Evolutionary conservation across 1,139 yeast genomes (phyloP), one percentile per base, ranked within the genome.

Genomic region (Saccharomycopsis crataegensis): DNA sequence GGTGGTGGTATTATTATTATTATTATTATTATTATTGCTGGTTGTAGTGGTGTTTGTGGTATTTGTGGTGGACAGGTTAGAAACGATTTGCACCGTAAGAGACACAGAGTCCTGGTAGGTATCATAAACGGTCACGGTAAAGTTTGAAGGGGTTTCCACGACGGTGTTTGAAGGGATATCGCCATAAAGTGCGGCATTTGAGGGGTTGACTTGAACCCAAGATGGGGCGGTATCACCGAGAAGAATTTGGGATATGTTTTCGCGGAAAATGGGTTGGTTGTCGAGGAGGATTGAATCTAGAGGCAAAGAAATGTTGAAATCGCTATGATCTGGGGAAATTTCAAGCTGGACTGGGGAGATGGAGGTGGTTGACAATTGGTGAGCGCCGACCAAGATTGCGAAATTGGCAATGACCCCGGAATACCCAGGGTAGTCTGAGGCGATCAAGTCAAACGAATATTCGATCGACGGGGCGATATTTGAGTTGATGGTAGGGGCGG

Each of bases 401-500:
- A 93, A 93, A 45, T 77, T 70, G 1, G 87, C 83, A 60, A 76
- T 80, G 3, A 82, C 83, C 34, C 90, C 93, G 1, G 95, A 75
- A 65, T 69, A 91, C 1, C 95, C 96, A 34, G 70, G 70, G 62
- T 80, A 79, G 63, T 91, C 96, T 1, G 96, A 73, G 1, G 91
- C 97, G 56, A 90, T 80, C 60, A 91, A 76, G 52, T 81, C 75
- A 59, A 94, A 80, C n/a, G 80, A 78, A 65, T 82, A 93, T 50
- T 75, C 72, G 62, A 80, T 75, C 37, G 96, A 88, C 11, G 98
- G 97, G 1, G 99, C 99, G 62, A 87, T 83, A 11, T 78, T 75
- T 1, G 96, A 86, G 60, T 86, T 84, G 36, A 87, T 88, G 8
- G 85, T 72, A 3, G 99, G 99, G 0, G 96, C 93, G 1, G 83